Conservation (phyloP, 228 moss, liverwort and hornwort species). For the Sphagnum magellanicum region DNA sequence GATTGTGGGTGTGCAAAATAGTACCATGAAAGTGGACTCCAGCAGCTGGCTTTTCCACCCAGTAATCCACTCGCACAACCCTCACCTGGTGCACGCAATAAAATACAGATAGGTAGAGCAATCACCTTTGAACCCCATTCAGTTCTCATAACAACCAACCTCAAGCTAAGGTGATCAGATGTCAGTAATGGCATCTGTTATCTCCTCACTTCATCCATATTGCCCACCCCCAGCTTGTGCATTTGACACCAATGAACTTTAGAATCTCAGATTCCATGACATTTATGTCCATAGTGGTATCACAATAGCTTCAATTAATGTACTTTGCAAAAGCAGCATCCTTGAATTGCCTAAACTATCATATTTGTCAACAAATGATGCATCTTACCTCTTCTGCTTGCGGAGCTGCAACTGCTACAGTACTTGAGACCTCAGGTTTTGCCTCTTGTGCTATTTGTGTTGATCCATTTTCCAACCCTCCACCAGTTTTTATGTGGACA, state of each 20-base stretch:
- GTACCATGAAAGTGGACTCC: conserved; percentile 79
- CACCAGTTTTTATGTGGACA: conserved; percentile 25
- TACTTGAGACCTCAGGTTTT: conserved; percentile 24
- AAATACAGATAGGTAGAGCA: conserved; percentile 6
- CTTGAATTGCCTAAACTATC: too few relatives aligned
- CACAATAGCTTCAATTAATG: too few relatives aligned
- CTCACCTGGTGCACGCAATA: conserved; percentile 33
- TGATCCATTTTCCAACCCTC: conserved; percentile 37
- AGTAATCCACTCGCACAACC: conserved; percentile 80
- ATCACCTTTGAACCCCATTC: background rate
- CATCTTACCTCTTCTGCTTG: conserved; percentile 32
- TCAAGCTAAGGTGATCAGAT: too few relatives aligned
- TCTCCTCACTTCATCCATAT: too few relatives aligned
- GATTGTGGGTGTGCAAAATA: conserved; percentile 75
- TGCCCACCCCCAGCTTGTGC: too few relatives aligned
- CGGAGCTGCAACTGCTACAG: conserved; percentile 16
- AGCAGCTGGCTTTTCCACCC: conserved; percentile 77
- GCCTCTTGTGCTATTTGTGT: conserved; percentile 26
- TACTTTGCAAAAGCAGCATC: too few relatives aligned
- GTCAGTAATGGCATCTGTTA: too few relatives aligned
- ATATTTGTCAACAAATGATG: too few relatives aligned
- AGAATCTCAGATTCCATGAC: too few relatives aligned
- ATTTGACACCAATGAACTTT: too few relatives aligned
- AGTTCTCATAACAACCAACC: too few relatives aligned
- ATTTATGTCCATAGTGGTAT: too few relatives aligned